Base-by-base conservation (phyloP, 345 rosid species). In the Limnanthes douglasii region DNA sequence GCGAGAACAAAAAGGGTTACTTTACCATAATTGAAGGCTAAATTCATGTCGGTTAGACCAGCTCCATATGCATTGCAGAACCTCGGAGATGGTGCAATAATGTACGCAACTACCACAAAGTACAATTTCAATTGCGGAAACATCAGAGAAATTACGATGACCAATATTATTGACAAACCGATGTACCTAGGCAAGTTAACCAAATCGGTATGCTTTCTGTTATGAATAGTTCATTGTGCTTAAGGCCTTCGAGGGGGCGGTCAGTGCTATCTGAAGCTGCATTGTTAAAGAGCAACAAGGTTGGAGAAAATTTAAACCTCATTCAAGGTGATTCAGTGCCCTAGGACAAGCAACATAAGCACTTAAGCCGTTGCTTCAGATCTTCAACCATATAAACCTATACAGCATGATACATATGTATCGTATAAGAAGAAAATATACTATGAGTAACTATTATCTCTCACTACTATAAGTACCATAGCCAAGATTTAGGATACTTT, bases 51-150 rank as follows among this genome's bases (percentile, higher is more conserved):
- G 0, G 96, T 90, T 18, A 85, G 66, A 5, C 99, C 96, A 3
- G 94, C 92, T 1, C 99, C 93, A 9, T 90, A 90, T 0, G 99
- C 99, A 27, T 90, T 90, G 65, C 99, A 85, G 66, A 80, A 90
- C 60, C 96, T 66, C 15, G 85, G 83, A 46, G 74, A 60, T 1
- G 99, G 99, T 0, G 99, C 96, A 0, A 85, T 69, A 27, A 72
- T 52, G 65, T 90, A 90, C 6, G 96, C 98, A 6, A 77, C 80
- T 4, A 78, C 69, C 25, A 90, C 71, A 11, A 58, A 80, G 63
- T 73, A 90, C 96, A 96, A 90, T 53, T 80, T 90, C 16, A 90
- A 59, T 51, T 84, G 59, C 21, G 93, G 93, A 51, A 90, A 85
- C 85, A 90, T 80, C 24, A 72, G 40, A 28, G 94, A 96, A 39